These are phyloP conservation scores for Hypoxylon intermedium DNA, from an alignment of 495 filamentous ascomycete genomes.

Conservation along the genomic window DNA sequence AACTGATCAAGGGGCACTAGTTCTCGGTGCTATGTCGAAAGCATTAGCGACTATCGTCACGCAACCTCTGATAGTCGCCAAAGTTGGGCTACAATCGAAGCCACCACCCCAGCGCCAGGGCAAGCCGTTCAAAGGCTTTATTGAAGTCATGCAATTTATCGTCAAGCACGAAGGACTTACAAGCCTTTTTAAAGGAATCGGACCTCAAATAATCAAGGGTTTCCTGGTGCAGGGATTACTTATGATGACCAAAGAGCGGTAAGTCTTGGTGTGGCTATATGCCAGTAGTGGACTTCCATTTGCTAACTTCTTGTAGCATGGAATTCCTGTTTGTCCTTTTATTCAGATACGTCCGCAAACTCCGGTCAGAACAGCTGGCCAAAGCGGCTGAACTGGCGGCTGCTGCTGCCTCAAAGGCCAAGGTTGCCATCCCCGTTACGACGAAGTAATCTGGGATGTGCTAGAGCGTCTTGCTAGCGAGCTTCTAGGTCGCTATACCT, in stretches of 20 bases:
- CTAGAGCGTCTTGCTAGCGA: slow-evolving; percentile 3
- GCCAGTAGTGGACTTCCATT: not conserved
- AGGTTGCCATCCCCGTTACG: slow-evolving; percentile 53
- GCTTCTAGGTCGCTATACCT: no score
- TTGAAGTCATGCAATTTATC: slow-evolving; percentile 94
- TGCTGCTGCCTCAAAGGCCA: slow-evolving; percentile 61
- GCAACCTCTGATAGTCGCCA: slow-evolving; percentile 96
- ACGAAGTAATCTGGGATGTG: slow-evolving; percentile 47
- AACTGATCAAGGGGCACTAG: slow-evolving; percentile 51
- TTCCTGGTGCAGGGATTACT: slow-evolving; percentile 91
- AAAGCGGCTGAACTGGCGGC: slow-evolving; percentile 68
- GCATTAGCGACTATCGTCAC: slow-evolving; percentile 89
- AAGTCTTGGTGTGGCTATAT: slow-evolving; percentile 40
- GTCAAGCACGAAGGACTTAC: slow-evolving; percentile 81
- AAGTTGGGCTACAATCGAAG: slow-evolving; percentile 92
- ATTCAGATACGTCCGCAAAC: slow-evolving; percentile 76
- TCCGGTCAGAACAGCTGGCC: slow-evolving; percentile 73
- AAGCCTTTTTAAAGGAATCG: slow-evolving; percentile 95
- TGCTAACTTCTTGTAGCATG: slow-evolving; percentile 65
- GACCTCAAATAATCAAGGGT: slow-evolving; percentile 91
- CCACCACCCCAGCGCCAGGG: slow-evolving; percentile 84
- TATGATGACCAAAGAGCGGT: slow-evolving; percentile 99
- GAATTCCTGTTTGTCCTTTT: slow-evolving; percentile 89
- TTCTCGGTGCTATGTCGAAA: slow-evolving; percentile 93
- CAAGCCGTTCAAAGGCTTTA: slow-evolving; percentile 93